Evolutionary conservation across 2,329 filamentous ascomycete genomes (phyloP).

Genomic region (Xenoacremonium recifei): DNA sequence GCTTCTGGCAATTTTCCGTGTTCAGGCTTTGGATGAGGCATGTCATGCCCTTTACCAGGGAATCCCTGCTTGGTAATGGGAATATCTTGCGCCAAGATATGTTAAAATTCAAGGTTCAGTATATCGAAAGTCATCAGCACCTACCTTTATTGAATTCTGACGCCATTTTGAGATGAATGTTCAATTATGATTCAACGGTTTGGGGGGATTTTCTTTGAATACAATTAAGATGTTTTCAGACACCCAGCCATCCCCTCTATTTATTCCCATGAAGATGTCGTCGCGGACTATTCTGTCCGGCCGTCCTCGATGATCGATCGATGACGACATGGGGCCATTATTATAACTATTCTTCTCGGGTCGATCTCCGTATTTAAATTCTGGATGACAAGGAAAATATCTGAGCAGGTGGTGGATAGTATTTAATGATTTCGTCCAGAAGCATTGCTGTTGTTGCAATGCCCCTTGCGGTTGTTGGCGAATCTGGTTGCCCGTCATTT

Average conservation of each 20-base stretch:
- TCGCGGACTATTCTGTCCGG: slow-evolving; percentile 19
- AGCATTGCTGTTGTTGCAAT: too few relatives aligned
- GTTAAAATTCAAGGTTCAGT: neutral
- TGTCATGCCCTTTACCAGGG: slow-evolving; percentile 26
- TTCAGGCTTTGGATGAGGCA: slow-evolving; percentile 45
- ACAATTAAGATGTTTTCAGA: neutral
- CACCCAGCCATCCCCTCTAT: neutral
- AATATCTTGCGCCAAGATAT: slow-evolving; percentile 35
- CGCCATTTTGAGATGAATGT: slow-evolving; percentile 15
- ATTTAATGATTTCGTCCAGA: too few relatives aligned
- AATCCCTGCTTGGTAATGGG: slow-evolving; percentile 28
- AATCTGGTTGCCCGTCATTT: too few relatives aligned
- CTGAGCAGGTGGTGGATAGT: too few relatives aligned
- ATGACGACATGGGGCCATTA: slow-evolving; percentile 14
- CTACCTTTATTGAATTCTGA: slow-evolving; percentile 22
- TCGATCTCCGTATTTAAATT: neutral
- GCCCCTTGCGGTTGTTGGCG: too few relatives aligned
- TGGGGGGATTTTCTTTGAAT: neutral
- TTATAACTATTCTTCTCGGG: neutral
- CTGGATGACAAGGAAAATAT: neutral
- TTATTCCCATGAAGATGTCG: neutral
- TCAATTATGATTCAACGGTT: neutral
- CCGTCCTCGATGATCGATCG: slow-evolving; percentile 21
- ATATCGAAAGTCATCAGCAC: neutral
- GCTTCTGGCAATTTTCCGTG: slow-evolving; percentile 66